Percentiles rank a stretch among this genome's conserved stretches.
phyloP scores from a whole-genome alignment of 1,139 yeast species.

The Schizosaccharomyces versatilis region DNA sequence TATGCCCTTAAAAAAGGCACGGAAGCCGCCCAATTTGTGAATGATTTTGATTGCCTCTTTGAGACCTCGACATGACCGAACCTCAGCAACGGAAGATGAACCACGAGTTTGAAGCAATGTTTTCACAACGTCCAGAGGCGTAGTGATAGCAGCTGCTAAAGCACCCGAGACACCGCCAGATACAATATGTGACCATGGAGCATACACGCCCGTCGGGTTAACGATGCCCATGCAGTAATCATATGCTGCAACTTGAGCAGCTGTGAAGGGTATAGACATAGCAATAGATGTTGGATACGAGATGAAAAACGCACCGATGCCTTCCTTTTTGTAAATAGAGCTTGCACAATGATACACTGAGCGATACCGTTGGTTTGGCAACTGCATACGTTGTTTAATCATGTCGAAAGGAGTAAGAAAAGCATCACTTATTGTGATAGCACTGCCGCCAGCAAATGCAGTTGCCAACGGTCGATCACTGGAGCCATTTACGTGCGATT shows the following conservation, averaged over 20 bases:
- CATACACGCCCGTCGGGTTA: conserved; percentile 59
- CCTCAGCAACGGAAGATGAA: conserved; percentile 19
- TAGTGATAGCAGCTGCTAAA: conserved; percentile 83
- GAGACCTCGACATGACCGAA: conserved; percentile 47
- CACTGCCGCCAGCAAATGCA: conserved; percentile 77
- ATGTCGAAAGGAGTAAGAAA: conserved; percentile 96
- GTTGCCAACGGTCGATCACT: conserved; percentile 58
- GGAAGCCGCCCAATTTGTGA: conserved; percentile 39
- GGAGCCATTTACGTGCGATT: conserved; percentile 29
- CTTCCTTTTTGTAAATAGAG: conserved; percentile 48
- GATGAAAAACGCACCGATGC: conserved; percentile 62
- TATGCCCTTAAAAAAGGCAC: conserved; percentile 63
- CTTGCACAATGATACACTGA: conserved; percentile 21
- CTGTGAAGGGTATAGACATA: conserved; percentile 89
- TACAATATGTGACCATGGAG: conserved; percentile 79
- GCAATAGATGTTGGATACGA: conserved; percentile 88
- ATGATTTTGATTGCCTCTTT: conserved; percentile 50
- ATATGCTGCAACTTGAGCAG: conserved; percentile 79
- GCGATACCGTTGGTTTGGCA: conserved; percentile 20
- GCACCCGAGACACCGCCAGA: conserved; percentile 95
- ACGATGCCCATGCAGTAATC: conserved; percentile 58
- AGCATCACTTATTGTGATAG: conserved; percentile 83
- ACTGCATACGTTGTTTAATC: conserved; percentile 68
- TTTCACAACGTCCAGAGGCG: conserved; percentile 86
- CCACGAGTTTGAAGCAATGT: conserved; percentile 71